Percentiles rank a stretch among this genome's conserved stretches.
Conservation (phyloP, 2,329 filamentous ascomycete genomes). For the Exserohilum rostratum region DNA sequence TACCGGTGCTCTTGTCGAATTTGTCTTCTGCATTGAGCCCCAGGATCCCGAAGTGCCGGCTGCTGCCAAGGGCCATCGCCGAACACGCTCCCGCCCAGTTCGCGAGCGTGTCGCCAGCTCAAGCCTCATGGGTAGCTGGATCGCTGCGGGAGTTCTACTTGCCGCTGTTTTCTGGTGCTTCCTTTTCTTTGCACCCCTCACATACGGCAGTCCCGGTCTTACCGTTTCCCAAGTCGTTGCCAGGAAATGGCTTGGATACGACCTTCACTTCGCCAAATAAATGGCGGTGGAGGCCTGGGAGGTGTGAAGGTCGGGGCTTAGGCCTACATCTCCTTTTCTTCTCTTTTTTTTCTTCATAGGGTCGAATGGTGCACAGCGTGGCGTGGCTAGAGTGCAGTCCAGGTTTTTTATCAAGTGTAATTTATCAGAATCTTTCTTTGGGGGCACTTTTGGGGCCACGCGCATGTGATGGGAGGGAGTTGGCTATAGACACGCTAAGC, state of each 20-base stretch:
- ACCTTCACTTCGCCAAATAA: conserved; percentile 98
- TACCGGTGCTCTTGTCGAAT: conserved; percentile 89
- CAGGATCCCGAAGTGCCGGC: conserved; percentile 53
- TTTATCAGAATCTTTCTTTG: conserved; percentile 4
- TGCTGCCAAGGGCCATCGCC: conserved; percentile 41
- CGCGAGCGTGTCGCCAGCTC: conserved; percentile 80
- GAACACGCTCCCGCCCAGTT: conserved; percentile 70
- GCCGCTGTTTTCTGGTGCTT: conserved; percentile 74
- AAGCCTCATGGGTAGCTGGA: conserved; percentile 79
- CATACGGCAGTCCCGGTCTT: conserved; percentile 91
- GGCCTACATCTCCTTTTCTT: not conserved
- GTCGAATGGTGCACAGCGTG: conserved; percentile 14
- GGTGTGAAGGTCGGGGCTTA: not conserved
- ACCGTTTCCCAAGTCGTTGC: conserved; percentile 76
- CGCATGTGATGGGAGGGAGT: not conserved
- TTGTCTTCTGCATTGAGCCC: conserved; percentile 91
- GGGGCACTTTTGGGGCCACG: not conserved
- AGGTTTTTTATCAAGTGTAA: conserved; percentile 7
- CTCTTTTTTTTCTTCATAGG: conserved; percentile 4
- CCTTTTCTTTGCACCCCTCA: conserved; percentile 92
- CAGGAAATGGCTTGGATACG: conserved; percentile 96
- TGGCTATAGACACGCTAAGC: not conserved
- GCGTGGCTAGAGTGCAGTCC: conserved; percentile 3
- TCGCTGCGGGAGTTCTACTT: conserved; percentile 74
- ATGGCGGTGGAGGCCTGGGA: not conserved